Base-by-base conservation (phyloP, 1,284 basidiomycete genomes). In the Cryptococcus amylolentus region DNA sequence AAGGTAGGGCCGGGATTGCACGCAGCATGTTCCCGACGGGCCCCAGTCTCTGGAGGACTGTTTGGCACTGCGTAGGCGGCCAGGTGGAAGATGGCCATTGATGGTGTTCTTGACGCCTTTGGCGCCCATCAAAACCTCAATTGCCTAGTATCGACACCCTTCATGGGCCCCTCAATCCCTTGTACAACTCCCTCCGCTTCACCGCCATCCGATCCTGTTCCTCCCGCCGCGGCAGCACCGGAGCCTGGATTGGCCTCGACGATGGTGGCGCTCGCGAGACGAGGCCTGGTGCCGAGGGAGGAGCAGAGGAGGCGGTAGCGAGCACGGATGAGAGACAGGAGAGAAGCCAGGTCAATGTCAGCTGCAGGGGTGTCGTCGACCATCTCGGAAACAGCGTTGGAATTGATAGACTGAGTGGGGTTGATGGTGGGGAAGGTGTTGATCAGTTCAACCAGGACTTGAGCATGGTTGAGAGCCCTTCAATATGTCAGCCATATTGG, bases 241-340 rank as follows among this genome's bases (percentile, higher is more conserved):
- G 56, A 58, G 5, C 54, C 51, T 13, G 59, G 56, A 14, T 35
- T 31, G 20, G 50, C 56, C 14, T 52, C 47, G 18, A 61, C 46
- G 23, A 61, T 57, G 18, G 43, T 45, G 5, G 70, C 69, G n/a
- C 69, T 67, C 1, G 67, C 66, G 41, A 81, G 56, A 14, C 80
- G 58, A 0, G 90, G 86, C 38, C 84, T 80, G 8, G 91, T 81
- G 38, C 89, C 88, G n/a, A 97, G 80, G 0, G 84, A 84, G 0
- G 91, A 85, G 67, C 93, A 97, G 20, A 92, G 83, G 0, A 86
- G 82, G 66, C 88, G 88, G 78, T 97, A 96, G 64, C 89, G 83
- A 3, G 92, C 90, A 35, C 91, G 84, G 60, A 96, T 94, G 63
- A 88, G 86, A 42, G 86, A 84, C 57, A 95, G 84, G 26, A 93